phyloP scores from a whole-genome alignment of 2,329 filamentous ascomycete genomes.

The Talaromyces amestolkiae region DNA sequence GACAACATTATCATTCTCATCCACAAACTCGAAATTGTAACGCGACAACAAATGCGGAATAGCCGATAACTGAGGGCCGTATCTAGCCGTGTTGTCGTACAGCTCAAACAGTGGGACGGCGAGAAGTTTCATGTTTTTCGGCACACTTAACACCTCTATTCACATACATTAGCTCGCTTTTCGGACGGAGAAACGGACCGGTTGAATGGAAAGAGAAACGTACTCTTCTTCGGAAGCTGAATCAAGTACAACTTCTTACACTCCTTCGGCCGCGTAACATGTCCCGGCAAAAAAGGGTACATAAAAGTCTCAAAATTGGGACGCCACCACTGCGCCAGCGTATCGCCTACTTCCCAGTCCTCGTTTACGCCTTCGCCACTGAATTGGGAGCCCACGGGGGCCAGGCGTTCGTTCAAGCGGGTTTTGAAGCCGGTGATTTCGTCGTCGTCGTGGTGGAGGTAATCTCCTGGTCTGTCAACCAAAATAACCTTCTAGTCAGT shows the following conservation, averaged over 20 bases:
- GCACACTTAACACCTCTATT: constrained; percentile 92
- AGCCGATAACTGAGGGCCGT: constrained; percentile 91
- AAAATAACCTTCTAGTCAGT: neutral
- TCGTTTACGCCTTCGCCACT: constrained; percentile 83
- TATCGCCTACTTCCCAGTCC: constrained; percentile 93
- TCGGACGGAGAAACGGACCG: neutral
- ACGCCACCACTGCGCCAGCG: constrained; percentile 95
- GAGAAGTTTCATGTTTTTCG: constrained; percentile 99
- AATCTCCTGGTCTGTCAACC: constrained; percentile 72
- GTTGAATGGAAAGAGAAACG: constrained; percentile 18
- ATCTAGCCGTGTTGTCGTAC: constrained; percentile 93
- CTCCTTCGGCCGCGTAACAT: constrained; percentile 95
- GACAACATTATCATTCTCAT: constrained; percentile 85
- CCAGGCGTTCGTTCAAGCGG: constrained; percentile 86
- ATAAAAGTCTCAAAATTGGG: constrained; percentile 99
- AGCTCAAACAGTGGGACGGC: constrained; percentile 96
- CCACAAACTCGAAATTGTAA: constrained; percentile 97
- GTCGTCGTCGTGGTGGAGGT: constrained; percentile 79
- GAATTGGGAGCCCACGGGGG: constrained; percentile 79
- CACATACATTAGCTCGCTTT: neutral
- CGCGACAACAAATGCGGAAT: constrained; percentile 92
- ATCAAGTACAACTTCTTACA: constrained; percentile 99
- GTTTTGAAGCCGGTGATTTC: constrained; percentile 94
- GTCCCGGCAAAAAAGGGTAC: constrained; percentile 96
- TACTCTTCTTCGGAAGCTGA: constrained; percentile 87